Evolutionary conservation across 768 basidiomycete genomes (phyloP).

Genomic region (Ramaria rubella): DNA sequence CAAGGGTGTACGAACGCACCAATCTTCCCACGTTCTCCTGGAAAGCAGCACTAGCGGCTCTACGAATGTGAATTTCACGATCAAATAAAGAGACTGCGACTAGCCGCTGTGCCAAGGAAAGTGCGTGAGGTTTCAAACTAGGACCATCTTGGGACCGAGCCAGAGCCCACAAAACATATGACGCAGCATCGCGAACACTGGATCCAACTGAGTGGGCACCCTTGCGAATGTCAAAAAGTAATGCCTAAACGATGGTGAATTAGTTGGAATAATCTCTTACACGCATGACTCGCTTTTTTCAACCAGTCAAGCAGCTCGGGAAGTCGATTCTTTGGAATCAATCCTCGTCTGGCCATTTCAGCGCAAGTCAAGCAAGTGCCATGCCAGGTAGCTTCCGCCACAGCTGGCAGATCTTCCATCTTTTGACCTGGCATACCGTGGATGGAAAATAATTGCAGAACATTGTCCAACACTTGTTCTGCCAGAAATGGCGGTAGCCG

Average conservation of each 20-base stretch:
- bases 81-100: slow-evolving; percentile 83
- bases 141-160: slow-evolving; percentile 67
- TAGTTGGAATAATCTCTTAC: neutral
- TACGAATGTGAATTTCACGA: slow-evolving; percentile 87
- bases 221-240: slow-evolving; percentile 88
- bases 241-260: slow-evolving; percentile 45
- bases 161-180: slow-evolving; percentile 93
- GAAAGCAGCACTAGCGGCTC: slow-evolving; percentile 95
- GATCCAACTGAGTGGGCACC: slow-evolving; percentile 92
- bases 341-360: slow-evolving; percentile 80
- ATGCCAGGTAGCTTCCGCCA: slow-evolving; percentile 90
- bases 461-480: slow-evolving; percentile 74
- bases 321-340: slow-evolving; percentile 54
- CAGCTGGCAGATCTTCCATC: slow-evolving; percentile 63
- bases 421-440: slow-evolving; percentile 57
- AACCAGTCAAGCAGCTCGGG: slow-evolving; percentile 69
- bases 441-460: slow-evolving; percentile 69
- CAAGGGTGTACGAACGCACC: slow-evolving; percentile 44
- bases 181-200: slow-evolving; percentile 88
- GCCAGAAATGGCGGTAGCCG: slow-evolving; percentile 71
- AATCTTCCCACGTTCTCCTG: slow-evolving; percentile 95
- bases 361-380: slow-evolving; percentile 89
- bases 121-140: slow-evolving; percentile 53
- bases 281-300: slow-evolving; percentile 49
- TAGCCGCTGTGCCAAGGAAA: slow-evolving; percentile 59